Conservation (phyloP, 768 basidiomycete genomes). For the Calvatia gigantea region DNA sequence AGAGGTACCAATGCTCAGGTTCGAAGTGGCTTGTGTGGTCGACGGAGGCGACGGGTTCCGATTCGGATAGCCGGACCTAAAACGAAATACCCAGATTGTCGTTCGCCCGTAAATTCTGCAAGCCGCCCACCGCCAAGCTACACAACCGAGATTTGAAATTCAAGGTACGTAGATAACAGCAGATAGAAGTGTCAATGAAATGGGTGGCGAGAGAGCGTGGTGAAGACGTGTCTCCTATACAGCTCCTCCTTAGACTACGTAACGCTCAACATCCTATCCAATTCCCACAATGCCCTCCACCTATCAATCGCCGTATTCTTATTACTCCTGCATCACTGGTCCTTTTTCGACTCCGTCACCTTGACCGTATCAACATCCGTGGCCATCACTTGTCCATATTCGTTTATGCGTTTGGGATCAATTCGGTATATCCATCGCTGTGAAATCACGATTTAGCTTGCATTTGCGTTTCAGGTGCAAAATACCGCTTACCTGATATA, state of each 20-base stretch:
- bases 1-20: constrained; percentile 18
- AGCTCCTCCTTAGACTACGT: constrained; percentile 11
- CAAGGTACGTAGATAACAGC: neutral
- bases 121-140: neutral
- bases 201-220: constrained; percentile 6
- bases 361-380: constrained; percentile 41
- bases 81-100: constrained; percentile 11
- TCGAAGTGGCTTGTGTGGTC: constrained; percentile 15
- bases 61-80: constrained; percentile 36
- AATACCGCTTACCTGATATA: constrained; percentile 73
- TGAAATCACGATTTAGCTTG: constrained; percentile 16
- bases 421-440: constrained; percentile 97
- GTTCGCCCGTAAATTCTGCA: constrained; percentile 1
- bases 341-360: constrained; percentile 51
- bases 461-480: constrained; percentile 10
- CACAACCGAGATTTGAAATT: constrained; percentile 5
- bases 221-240: constrained; percentile 12
- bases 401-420: constrained; percentile 92
- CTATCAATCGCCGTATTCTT: constrained; percentile 11
- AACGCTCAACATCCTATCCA: constrained; percentile 7
- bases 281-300: constrained; percentile 13
- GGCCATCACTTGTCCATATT: constrained; percentile 85
- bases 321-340: constrained; percentile 28
- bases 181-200: constrained; percentile 3
- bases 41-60: constrained; percentile 33